These are phyloP conservation scores for Nannochloropsis gaditana DNA, from an alignment of 108 stramenopile genomes.

Conservation along the genomic window DNA sequence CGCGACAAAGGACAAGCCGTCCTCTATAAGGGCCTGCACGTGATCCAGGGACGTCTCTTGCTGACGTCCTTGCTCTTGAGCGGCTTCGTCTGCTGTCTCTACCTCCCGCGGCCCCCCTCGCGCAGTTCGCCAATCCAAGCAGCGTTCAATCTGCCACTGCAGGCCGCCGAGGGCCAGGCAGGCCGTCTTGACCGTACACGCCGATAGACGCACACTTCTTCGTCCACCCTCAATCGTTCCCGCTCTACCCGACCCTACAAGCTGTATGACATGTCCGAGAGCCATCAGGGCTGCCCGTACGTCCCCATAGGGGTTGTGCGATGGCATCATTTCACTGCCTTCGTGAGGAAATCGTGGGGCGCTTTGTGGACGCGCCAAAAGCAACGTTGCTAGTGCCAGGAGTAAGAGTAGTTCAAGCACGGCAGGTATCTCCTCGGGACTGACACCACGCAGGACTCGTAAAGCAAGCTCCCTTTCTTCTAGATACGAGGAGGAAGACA, in stretches of 20 bases:
- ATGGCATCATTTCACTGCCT: neutral
- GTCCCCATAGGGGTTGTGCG: neutral
- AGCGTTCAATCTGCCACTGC: neutral
- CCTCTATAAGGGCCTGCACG: neutral
- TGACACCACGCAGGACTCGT: constrained; percentile 11
- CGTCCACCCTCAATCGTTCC: neutral
- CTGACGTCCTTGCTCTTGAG: neutral
- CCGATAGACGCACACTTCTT: neutral
- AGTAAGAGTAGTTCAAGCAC: neutral
- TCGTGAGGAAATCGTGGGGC: neutral
- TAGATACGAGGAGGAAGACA: neutral
- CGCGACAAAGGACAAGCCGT: neutral
- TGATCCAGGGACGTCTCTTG: neutral
- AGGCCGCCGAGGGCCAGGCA: neutral
- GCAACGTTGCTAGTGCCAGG: neutral
- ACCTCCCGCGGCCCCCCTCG: constrained; percentile 13
- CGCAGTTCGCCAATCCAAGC: constrained; percentile 4
- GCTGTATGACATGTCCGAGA: neutral
- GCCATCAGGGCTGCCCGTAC: constrained; percentile 7
- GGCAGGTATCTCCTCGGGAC: neutral
- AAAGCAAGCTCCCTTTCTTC: neutral
- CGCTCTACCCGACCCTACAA: neutral
- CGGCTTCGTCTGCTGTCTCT: neutral
- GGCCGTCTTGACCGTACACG: neutral
- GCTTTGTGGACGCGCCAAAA: neutral